A percentile compares a stretch with the other conserved stretches of the same genome.
phyloP scores from a whole-genome alignment of 352 stramenopile species.

The Pythium phragmiticola region DNA sequence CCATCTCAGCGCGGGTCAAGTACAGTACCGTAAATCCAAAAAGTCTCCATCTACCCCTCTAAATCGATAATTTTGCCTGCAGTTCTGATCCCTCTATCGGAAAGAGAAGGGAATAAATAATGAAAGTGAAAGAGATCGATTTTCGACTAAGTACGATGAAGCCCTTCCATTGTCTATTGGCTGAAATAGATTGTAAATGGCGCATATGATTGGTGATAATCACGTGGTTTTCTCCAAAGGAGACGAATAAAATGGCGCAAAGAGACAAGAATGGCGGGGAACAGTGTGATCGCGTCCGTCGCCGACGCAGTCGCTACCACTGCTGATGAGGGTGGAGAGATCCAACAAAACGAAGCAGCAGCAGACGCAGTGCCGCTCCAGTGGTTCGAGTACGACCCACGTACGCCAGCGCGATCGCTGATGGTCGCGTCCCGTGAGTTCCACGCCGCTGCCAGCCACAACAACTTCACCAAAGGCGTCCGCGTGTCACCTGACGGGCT shows the following conservation, averaged over 20 bases:
- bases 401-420: background rate
- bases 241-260: background rate
- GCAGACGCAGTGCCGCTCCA: background rate
- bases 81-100: too few species aligned
- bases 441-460: conserved; percentile 14
- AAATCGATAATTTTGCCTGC: too few species aligned
- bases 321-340: conserved; percentile 4
- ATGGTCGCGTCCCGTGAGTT: conserved; percentile 20
- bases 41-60: too few species aligned
- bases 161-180: too few species aligned
- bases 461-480: conserved; percentile 82
- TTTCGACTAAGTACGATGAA: too few species aligned
- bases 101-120: too few species aligned
- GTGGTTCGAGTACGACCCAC: conserved; percentile 21
- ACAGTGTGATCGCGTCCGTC: background rate
- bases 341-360: background rate
- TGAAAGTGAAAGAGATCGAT: too few species aligned
- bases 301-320: background rate
- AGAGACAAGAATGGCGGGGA: background rate
- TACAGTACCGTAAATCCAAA: too few species aligned
- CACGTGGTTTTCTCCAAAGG: too few species aligned
- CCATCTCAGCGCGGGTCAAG: too few species aligned
- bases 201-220: background rate
- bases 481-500: conserved; percentile 76
- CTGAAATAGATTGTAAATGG: too few species aligned